Base-by-base conservation (phyloP, 148 eudicot species). In the Rhododendron griersonianum region DNA sequence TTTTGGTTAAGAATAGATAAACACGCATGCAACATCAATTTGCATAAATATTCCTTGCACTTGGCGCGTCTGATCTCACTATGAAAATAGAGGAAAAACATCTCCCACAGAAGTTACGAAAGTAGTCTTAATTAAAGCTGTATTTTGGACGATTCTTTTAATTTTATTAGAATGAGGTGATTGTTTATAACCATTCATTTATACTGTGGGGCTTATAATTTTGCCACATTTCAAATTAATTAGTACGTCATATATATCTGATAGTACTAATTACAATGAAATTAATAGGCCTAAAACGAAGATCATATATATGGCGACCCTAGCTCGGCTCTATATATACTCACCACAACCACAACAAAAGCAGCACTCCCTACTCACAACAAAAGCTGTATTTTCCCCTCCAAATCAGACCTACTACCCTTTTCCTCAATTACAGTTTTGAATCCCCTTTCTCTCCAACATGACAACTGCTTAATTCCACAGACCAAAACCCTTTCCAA, bases 311-410 rank as follows among this genome's bases (percentile, higher is more conserved):
- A 41, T 5, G 67, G 18, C 5, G 25, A 61, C 83, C 50, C 85
- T 75, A 80, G 16, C 14, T 44, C 19, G 69, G 82, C 44, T 59
- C 3, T 75, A 86, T 86, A 89, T 79, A 85, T 45, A 13, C 47
- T n/a, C 81, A 67, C 55, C 84, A 47, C 21, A 75, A 16, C 25
- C 53, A 74, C 59, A n/a, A 82, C 83, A 16, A 80, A 5, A 74
- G 23, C 88, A 82, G 45, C 8, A 6, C 41, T 53, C 80, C 59
- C 51, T 37, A n/a, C 78, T 53, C 57, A 14, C 4, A 53, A 13
- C 57, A 14, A 53, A 53, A 53, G 5, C 57, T 53, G 2, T 79
- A 5, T 7, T 25, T 51, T 74, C 41, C 57, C 25, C 75, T 23
- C 79, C 50, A 37, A 55, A 75, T 61, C 67, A 18, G 25, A 37